Evolutionary conservation across 2,329 filamentous ascomycete species (phyloP).

Genomic region (Alternaria conjuncta): DNA sequence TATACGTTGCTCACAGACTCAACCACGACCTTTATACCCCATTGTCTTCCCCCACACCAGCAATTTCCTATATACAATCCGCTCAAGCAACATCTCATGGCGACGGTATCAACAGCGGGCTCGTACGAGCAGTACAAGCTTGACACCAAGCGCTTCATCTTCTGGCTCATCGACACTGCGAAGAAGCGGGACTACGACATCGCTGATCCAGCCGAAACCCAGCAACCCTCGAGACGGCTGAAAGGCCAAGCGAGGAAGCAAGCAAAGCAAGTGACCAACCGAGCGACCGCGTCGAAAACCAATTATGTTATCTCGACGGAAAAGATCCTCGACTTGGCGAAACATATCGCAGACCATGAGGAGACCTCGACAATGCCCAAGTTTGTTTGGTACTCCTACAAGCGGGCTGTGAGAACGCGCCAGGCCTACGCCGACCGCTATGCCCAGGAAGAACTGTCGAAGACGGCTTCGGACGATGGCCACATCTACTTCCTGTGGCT

Average conservation of each 20-base stretch:
- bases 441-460: not conserved
- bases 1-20: not conserved
- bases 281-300: not conserved
- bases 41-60: not conserved
- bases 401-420: not conserved
- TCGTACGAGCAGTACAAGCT: slow-evolving; percentile 2
- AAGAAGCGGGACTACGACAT: not conserved
- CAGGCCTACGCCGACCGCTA: not conserved
- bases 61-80: not conserved
- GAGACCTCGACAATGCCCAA: not conserved
- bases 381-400: slow-evolving; percentile 1
- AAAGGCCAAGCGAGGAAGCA: not conserved
- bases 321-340: not conserved
- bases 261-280: not conserved
- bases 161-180: not conserved
- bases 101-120: not conserved
- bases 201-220: not conserved
- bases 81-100: not conserved
- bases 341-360: not conserved
- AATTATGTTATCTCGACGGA: not conserved
- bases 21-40: not conserved
- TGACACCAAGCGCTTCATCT: not conserved
- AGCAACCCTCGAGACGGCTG: not conserved
- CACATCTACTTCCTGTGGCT: not conserved
- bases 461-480: not conserved